Percentiles rank a stretch among this genome's conserved stretches.
These are phyloP conservation scores for Dissophora ornata DNA, from an alignment of 192 early-diverging fungal genomes.

Conservation along the genomic window DNA sequence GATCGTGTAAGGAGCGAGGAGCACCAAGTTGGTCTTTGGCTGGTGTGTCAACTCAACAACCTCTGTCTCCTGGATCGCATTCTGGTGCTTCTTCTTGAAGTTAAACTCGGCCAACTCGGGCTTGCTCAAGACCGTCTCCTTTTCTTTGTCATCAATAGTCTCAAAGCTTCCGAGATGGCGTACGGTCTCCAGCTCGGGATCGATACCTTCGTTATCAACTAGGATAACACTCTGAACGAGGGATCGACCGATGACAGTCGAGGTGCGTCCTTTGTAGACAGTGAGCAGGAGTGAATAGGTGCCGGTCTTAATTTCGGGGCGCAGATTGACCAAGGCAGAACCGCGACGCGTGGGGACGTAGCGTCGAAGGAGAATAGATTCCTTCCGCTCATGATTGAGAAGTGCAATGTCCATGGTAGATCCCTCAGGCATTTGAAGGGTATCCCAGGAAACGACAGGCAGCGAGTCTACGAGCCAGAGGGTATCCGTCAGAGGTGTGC, in stretches of 20 bases:
- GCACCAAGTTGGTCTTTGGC: conserved; percentile 33
- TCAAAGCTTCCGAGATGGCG: background rate
- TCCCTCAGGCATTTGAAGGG: conserved; percentile 18
- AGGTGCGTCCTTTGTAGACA: conserved; percentile 49
- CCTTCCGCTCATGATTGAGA: conserved; percentile 28
- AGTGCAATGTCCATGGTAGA: conserved; percentile 47
- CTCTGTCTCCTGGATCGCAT: conserved; percentile 26
- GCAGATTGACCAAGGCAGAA: conserved; percentile 33
- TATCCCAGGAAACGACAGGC: conserved; percentile 35
- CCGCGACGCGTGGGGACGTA: conserved; percentile 38
- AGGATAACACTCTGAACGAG: conserved; percentile 42
- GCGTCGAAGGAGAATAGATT: conserved; percentile 44
- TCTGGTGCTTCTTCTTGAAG: conserved; percentile 16
- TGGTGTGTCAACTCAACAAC: conserved; percentile 39
- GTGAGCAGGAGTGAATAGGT: conserved; percentile 47
- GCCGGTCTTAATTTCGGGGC: conserved; percentile 22
- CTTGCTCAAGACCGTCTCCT: background rate
- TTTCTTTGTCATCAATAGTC: background rate
- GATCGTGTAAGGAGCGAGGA: conserved; percentile 46
- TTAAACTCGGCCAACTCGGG: conserved; percentile 5
- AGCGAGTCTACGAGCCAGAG: conserved; percentile 47
- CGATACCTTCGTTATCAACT: conserved; percentile 16
- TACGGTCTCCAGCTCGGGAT: conserved; percentile 25
- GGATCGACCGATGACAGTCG: conserved; percentile 37
- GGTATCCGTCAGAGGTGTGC: conserved; percentile 24